phyloP scores from a whole-genome alignment of 2,329 filamentous ascomycete species.

The Alternaria gaisen region DNA sequence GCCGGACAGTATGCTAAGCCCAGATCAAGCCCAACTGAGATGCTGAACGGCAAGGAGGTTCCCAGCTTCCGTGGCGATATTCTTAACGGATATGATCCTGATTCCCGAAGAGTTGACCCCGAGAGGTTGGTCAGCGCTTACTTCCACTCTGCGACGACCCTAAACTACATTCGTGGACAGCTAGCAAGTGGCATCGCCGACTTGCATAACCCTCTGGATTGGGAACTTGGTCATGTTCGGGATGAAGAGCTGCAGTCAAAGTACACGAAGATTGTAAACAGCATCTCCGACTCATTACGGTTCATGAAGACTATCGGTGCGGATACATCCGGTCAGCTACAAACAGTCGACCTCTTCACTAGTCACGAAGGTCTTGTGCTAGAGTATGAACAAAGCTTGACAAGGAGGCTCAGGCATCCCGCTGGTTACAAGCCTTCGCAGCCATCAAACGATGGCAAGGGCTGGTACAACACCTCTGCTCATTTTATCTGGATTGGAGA shows the following conservation, averaged over 20 bases:
- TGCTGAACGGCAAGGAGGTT: conserved; percentile 79
- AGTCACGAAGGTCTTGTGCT: conserved; percentile 94
- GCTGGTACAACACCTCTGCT: conserved; percentile 92
- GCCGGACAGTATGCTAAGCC: conserved; percentile 98
- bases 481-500: conserved; percentile 99
- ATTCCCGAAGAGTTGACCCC: conserved; percentile 83
- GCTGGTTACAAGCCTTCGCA: conserved; percentile 50
- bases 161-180: conserved; percentile 90
- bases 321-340: conserved; percentile 81
- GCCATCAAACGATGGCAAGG: conserved; percentile 56
- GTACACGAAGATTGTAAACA: conserved; percentile 84
- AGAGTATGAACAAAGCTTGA: conserved; percentile 92
- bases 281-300: conserved; percentile 87
- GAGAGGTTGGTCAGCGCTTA: conserved; percentile 87
- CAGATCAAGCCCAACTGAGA: conserved; percentile 85
- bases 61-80: conserved; percentile 96
- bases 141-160: conserved; percentile 91
- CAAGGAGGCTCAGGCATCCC: conserved; percentile 75
- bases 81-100: conserved; percentile 82
- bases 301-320: conserved; percentile 96
- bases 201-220: conserved; percentile 91
- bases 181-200: conserved; percentile 90
- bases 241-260: conserved; percentile 84
- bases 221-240: conserved; percentile 90
- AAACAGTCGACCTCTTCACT: conserved; percentile 94